Evolutionary conservation across 2,329 filamentous ascomycete species (phyloP), one percentile per base, ranked within the genome.

Genomic region (Fusarium anguioides): DNA sequence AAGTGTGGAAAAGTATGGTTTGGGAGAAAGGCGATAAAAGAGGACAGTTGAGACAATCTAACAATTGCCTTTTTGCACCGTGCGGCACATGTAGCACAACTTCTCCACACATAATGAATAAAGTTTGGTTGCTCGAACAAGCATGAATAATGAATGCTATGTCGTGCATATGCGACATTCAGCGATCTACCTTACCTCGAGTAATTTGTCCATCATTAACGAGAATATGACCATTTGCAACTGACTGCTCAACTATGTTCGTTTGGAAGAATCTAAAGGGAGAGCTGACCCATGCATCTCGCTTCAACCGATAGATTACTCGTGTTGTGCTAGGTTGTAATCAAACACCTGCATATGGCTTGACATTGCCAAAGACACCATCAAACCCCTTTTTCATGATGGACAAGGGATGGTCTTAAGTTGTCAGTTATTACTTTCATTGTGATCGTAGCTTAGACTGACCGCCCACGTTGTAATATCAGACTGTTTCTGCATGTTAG

Each of bases 321-420:
- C 54, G 60, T 54, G 55, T 61, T 63, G 59, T 66, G 50, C 56
- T 41, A 61, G 46, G 60, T 59, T 66, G 68, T 62, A 72, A 72
- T 73, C 49, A 72, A 73, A 69, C 56, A 57, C 41, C 42, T 37
- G 44, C 53, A 68, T 50, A 60, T 60, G 55, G 48, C 29, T 58
- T 61, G 45, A 36, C 52, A 44, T 44, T 40, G 37, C 40, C 18
- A 53, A 47, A 60, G 48, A 53, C 40, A 58, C 61, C 37, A 23
- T 24, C 46, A 20, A 33, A n/a, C n/a, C 70, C 61, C 66, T 54
- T 63, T 68, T 69, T 54, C 45, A 49, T 35, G 41, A 58, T 31
- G 39, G 48, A 33, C 54, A 51, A 60, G 55, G 39, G 58, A 62
- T 41, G 60, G 58, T 50, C 54, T 69, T 71, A 69, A 41, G 31